Evolutionary conservation across 345 rosid genomes (phyloP), one percentile per base, ranked within the genome.

Genomic region (Nasturtium officinale): DNA sequence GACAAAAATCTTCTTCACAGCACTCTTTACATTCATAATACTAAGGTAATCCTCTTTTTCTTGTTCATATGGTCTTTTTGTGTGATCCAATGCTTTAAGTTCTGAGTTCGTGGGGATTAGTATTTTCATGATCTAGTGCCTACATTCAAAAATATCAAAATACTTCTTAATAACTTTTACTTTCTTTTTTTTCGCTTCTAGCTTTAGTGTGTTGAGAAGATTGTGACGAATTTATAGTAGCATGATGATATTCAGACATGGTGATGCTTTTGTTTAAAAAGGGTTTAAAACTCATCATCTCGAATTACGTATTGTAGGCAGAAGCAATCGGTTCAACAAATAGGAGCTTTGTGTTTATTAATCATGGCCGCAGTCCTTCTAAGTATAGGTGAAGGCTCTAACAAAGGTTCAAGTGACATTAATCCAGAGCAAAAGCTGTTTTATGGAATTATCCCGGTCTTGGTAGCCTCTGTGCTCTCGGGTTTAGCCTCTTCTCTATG

Each of bases 321-420:
- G 82, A 92, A 83, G 82, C 98, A 92, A 80, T 87, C 99, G 50
- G 71, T 81, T 62, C 98, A 89, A 78, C 99, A 95, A 78, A 80
- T 92, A 42, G 96, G 94, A 57, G 99, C 99, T 13, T 80, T 96
- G 61, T 81, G 90, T 76, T 61, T 96, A 77, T 71, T 96, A 75
- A 90, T 96, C 71, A 84, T 86, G 79, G 98, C 97, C 47, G 98
- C 99, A 61, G 85, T 89, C 67, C 91, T 96, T 72, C 82, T 96
- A 69, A 96, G 99, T 76, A 77, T 89, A 59, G 99, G 99, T 67
- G 99, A 96, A 84, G 96, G 98, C 55, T 92, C 97, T 74, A 87
- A 82, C 77, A 90, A 87, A 77, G 83, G 73, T 68, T 83, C 96
- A 55, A 72, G 73, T 42, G 75, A 73, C 67, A 71, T 74, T 71